Evolutionary conservation across 2,329 filamentous ascomycete species (phyloP).

Genomic region (Aschersonia sp.): DNA sequence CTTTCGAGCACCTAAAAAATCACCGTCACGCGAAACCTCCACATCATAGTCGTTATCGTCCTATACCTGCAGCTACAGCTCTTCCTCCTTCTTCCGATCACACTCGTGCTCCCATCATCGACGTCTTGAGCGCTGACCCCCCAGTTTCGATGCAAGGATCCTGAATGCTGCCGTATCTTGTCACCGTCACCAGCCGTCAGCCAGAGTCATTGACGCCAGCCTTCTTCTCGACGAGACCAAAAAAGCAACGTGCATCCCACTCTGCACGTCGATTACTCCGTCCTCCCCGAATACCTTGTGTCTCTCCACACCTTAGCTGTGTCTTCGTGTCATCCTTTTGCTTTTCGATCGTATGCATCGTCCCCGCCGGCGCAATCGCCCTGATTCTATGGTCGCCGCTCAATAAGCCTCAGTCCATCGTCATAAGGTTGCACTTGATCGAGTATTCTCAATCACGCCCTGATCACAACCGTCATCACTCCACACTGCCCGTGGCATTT

Average conservation of each 20-base stretch:
- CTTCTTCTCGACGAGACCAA: not conserved
- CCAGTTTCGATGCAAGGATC: not conserved
- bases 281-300: not conserved
- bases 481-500: too few relatives aligned
- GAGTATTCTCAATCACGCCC: too few relatives aligned
- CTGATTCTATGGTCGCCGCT: too few relatives aligned
- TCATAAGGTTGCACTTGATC: too few relatives aligned
- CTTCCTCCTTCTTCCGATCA: not conserved
- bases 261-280: not conserved
- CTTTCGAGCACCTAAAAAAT: not conserved
- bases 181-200: not conserved
- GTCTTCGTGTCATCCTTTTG: too few relatives aligned
- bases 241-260: not conserved
- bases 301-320: too few relatives aligned
- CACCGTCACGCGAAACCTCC: not conserved
- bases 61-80: not conserved
- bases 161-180: not conserved
- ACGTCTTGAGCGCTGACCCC: not conserved
- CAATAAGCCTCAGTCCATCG: too few relatives aligned
- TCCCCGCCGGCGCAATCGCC: too few relatives aligned
- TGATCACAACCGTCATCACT: too few relatives aligned
- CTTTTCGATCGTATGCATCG: too few relatives aligned
- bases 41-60: not conserved
- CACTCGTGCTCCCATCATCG: not conserved
- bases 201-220: not conserved